A percentile compares a stretch with the other conserved stretches of the same genome.
Conservation (phyloP, 169 alveolate genomes). For the Eimeria necatrix region DNA sequence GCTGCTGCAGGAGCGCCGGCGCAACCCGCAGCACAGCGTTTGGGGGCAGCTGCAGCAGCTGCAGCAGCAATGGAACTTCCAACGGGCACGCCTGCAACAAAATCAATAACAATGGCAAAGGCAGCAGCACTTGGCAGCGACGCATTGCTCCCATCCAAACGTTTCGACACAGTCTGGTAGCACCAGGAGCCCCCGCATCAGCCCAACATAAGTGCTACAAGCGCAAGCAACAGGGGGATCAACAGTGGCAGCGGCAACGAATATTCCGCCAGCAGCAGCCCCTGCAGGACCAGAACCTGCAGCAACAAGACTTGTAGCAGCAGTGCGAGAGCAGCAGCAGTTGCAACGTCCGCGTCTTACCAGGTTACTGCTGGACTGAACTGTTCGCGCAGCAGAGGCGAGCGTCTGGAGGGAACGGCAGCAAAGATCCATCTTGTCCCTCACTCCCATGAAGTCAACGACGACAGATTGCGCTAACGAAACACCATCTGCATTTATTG, state of each 20-base stretch:
- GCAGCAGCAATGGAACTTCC: slow-evolving; percentile 21
- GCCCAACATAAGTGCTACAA: neutral
- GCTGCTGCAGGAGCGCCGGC: slow-evolving; percentile 48
- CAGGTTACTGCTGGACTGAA: slow-evolving; percentile 7
- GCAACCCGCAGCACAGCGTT: slow-evolving; percentile 6
- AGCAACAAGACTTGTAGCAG: neutral
- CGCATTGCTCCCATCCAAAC: neutral
- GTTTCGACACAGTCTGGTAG: neutral
- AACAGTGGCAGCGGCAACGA: neutral
- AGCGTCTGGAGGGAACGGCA: slow-evolving; percentile 34
- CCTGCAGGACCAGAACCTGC: neutral
- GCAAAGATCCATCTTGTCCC: slow-evolving; percentile 46
- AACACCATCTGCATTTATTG: neutral
- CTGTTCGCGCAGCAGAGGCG: slow-evolving; percentile 12
- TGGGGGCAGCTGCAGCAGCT: slow-evolving; percentile 26
- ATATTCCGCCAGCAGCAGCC: neutral
- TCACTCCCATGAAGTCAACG: slow-evolving; percentile 4
- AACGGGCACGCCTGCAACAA: slow-evolving; percentile 7
- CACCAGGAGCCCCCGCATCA: neutral
- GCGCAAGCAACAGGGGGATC: neutral
- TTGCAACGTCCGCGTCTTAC: neutral
- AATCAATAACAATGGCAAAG: neutral
- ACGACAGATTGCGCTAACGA: neutral
- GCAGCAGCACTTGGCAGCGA: no score
- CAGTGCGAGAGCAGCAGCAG: neutral